Evolutionary conservation across 129 eudicot genomes (phyloP).

Genomic region (Chrysanthemum makinoi): DNA sequence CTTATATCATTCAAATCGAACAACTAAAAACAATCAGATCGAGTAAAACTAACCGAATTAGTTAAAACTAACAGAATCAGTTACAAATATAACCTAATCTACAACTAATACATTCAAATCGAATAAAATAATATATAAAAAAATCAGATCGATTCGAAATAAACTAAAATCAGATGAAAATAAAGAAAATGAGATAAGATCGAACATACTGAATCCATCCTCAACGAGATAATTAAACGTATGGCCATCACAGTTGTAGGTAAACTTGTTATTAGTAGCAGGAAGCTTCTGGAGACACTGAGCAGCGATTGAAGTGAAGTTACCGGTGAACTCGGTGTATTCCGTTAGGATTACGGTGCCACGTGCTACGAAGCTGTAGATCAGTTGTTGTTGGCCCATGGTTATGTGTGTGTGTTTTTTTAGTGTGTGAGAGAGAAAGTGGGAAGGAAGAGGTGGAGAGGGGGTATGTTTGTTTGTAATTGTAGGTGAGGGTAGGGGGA

Average conservation of each 20-base stretch:
- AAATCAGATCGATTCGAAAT: too few species aligned
- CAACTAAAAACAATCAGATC: too few species aligned
- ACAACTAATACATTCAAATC: too few species aligned
- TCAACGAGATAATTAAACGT: conserved; percentile 60
- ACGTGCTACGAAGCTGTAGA: conserved; percentile 55
- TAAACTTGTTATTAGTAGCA: conserved; percentile 50
- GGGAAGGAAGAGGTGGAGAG: conserved; percentile 3
- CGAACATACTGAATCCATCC: conserved; percentile 52
- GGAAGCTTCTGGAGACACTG: conserved; percentile 70
- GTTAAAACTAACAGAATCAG: too few species aligned
- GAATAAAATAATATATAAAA: too few species aligned
- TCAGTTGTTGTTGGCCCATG: conserved; percentile 55
- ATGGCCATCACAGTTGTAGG: conserved; percentile 59
- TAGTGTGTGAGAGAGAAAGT: conserved; percentile 31
- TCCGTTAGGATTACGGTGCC: conserved; percentile 55
- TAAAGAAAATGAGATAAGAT: conserved; percentile 13
- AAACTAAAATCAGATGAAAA: too few species aligned
- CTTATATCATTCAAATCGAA: too few species aligned
- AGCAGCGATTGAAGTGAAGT: conserved; percentile 47
- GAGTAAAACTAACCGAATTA: too few species aligned
- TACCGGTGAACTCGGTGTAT: conserved; percentile 58
- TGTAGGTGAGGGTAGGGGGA: conserved; percentile 6
- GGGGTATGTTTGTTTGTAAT: conserved; percentile 17
- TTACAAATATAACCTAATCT: too few species aligned
- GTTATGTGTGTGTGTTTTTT: not conserved